Conservation (phyloP, 805 yeast genomes). For the Wickerhamiella spandovensis region DNA sequence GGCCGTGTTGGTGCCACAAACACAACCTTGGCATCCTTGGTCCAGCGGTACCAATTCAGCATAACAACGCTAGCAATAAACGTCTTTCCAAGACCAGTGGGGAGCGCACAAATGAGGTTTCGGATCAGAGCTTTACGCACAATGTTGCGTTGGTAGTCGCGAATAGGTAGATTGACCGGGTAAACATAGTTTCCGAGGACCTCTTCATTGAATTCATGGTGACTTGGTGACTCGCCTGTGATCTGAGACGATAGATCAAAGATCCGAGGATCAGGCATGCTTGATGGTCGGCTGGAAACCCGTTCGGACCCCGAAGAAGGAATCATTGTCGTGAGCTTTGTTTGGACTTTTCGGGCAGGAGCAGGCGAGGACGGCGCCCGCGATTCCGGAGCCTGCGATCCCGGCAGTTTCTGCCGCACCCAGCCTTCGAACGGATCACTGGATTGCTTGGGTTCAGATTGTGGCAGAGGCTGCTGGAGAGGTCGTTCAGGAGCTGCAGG, state of each 20-base stretch:
- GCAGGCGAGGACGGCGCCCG: not conserved
- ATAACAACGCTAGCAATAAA: conserved; percentile 90
- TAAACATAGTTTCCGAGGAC: conserved; percentile 45
- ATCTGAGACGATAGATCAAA: conserved; percentile 1
- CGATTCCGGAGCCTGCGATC: no score
- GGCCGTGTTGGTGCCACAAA: conserved; percentile 98
- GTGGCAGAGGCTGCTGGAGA: no score
- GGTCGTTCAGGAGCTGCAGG: no score
- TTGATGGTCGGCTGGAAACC: not conserved
- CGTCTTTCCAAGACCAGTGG: conserved; percentile 96
- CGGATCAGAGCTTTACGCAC: conserved; percentile 56
- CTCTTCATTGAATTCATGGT: conserved; percentile 33
- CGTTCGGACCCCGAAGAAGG: not conserved
- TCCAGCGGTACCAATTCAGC: conserved; percentile 84
- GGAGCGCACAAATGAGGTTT: conserved; percentile 77
- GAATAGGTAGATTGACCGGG: conserved; percentile 69
- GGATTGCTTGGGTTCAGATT: not conserved
- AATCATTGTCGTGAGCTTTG: not conserved
- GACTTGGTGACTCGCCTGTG: conserved; percentile 1
- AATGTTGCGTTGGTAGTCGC: conserved; percentile 83
- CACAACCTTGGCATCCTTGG: conserved; percentile 59
- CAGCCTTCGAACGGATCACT: not conserved
- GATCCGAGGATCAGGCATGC: not conserved
- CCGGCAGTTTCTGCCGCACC: not conserved
- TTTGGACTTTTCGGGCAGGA: not conserved